Percentiles rank a stretch among this genome's conserved stretches.
Evolutionary conservation across 2,329 filamentous ascomycete species (phyloP).

Genomic region (Claviceps cyperi): DNA sequence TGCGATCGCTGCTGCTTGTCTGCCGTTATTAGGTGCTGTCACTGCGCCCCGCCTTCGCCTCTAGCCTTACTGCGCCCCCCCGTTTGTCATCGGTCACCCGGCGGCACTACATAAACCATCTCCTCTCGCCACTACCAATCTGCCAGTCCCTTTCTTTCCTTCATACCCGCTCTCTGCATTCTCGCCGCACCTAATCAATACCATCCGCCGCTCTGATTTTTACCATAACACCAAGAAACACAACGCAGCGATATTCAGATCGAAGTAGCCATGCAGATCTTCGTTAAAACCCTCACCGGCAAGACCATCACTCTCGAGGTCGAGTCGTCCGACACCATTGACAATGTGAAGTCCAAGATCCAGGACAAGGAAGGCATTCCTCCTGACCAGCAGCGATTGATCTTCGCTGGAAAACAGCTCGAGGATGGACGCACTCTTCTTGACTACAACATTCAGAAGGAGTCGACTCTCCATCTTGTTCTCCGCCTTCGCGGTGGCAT

Average conservation of each 20-base stretch:
- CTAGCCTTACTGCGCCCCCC: slow-evolving; percentile 12
- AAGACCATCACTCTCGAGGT: slow-evolving; percentile 46
- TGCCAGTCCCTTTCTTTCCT: slow-evolving; percentile 4
- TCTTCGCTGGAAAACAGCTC: slow-evolving; percentile 93
- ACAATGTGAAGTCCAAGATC: slow-evolving; percentile 96
- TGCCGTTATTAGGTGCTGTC: slow-evolving; percentile 9
- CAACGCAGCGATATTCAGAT: slow-evolving; percentile 4
- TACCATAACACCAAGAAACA: background rate
- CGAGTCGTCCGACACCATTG: slow-evolving; percentile 82
- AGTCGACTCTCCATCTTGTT: slow-evolving; percentile 59
- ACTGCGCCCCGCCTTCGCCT: slow-evolving; percentile 14
- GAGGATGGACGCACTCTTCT: slow-evolving; percentile 62
- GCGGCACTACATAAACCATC: slow-evolving; percentile 17
- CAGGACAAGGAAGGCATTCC: slow-evolving; percentile 90
- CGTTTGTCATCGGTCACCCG: slow-evolving; percentile 7
- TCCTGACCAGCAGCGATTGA: slow-evolving; percentile 88
- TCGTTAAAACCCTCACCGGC: slow-evolving; percentile 49
- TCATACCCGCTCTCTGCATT: background rate
- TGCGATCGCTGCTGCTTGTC: slow-evolving; percentile 7
- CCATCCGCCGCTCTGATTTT: slow-evolving; percentile 6
- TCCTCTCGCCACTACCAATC: slow-evolving; percentile 11
- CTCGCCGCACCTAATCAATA: slow-evolving; percentile 7
- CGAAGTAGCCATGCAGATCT: slow-evolving; percentile 12
- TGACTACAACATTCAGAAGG: slow-evolving; percentile 45
- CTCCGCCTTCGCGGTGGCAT: slow-evolving; percentile 55